Evolutionary conservation across 2,329 filamentous ascomycete species (phyloP), one percentile per base, ranked within the genome.

Genomic region (Trichophyton verrucosum): DNA sequence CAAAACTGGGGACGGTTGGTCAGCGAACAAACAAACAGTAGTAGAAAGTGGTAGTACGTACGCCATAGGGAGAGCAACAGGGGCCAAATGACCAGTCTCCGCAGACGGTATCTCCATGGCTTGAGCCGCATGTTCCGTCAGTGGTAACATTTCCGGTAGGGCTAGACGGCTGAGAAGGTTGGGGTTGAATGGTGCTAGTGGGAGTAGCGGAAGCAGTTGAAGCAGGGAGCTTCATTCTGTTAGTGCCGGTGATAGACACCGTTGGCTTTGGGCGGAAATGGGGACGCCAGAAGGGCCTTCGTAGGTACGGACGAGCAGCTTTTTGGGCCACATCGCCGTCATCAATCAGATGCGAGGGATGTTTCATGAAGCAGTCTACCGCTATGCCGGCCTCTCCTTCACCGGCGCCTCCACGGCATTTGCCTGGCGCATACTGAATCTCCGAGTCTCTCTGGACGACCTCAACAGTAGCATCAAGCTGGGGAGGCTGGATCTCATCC

Each of bases 51-150:
- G 27, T 42, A 17, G 24, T 3, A 63, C 81, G 81, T 70, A 80
- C 83, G 30, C 81, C 81, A 67, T 82, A 83, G 73, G 81, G 77
- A 40, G 78, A 81, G 67, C 81, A 82, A 66, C 81, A 83, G 61
- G 77, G 72, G 49, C 81, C 81, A 38, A 75, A 73, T 30, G 69
- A 66, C 80, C 80, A 84, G 61, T 78, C 67, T 20, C 79, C 79
- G 66, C 81, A 84, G 47, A 81, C 69, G 2, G 74, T 79, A 61
- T 75, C 73, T 13, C 72, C 74, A 64, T 82, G 79, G 7, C 66
- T 73, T 17, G 75, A 73, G 62, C 81, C 81, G 65, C 81, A 84
- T 61, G 74, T 76, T 40, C 81, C 81, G 68, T 84, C 78, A 24
- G 44, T 33, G 2, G 64, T 65, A 6, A 46, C 13, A 9, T 47